Evolutionary conservation across 805 yeast genomes (phyloP).

Genomic region (Cyberlindnera petersonii): DNA sequence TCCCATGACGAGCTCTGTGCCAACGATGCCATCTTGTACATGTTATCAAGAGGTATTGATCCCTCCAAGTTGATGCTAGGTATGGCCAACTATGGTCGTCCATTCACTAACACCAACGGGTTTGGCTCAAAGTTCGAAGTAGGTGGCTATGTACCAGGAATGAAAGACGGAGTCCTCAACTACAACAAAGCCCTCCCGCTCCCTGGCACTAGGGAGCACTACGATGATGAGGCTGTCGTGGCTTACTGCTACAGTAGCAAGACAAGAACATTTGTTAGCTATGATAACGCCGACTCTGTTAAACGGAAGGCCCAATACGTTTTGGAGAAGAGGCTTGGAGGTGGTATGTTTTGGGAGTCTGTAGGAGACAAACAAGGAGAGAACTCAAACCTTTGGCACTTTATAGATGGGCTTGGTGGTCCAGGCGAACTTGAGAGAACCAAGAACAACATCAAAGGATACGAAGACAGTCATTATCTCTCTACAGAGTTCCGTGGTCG

Average conservation of each 20-base stretch:
- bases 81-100: constrained; percentile 81
- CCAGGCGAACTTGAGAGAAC: constrained; percentile 9
- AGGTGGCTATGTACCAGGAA: constrained; percentile 42
- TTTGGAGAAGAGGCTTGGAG: constrained; percentile 49
- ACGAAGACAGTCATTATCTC: constrained; percentile 15
- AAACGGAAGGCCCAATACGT: constrained; percentile 59
- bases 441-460: constrained; percentile 9
- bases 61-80: constrained; percentile 65
- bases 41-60: constrained; percentile 40
- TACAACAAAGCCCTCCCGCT: constrained; percentile 56
- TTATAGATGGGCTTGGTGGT: constrained; percentile 33
- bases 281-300: constrained; percentile 60
- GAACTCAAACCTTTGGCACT: constrained; percentile 42
- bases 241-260: constrained; percentile 46
- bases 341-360: constrained; percentile 96
- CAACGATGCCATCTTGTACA: constrained; percentile 43
- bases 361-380: constrained; percentile 50
- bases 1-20: constrained; percentile 44
- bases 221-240: constrained; percentile 51
- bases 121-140: constrained; percentile 41
- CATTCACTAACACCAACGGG: constrained; percentile 40
- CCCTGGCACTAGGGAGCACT: constrained; percentile 39
- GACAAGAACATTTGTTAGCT: constrained; percentile 45
- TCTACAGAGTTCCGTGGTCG: neutral
- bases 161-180: constrained; percentile 35